Conservation (phyloP, 306 rosid species). For the Lathyrus oleraceus region DNA sequence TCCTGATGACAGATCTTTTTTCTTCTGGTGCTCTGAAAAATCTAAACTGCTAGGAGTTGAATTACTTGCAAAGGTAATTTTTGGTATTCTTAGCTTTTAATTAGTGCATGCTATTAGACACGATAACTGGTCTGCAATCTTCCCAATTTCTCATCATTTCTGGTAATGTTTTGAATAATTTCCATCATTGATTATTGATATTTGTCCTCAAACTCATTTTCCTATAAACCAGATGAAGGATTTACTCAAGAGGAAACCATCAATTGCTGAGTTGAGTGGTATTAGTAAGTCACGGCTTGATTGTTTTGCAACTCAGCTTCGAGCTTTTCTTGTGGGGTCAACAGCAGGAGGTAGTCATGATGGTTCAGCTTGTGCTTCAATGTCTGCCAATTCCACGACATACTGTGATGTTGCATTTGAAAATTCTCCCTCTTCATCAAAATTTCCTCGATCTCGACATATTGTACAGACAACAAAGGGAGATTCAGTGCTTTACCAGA, state of each 20-base stretch:
- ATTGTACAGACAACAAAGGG: slow-evolving; percentile 60
- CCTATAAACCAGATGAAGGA: slow-evolving; percentile 67
- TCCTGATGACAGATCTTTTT: slow-evolving; percentile 49
- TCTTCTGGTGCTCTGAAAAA: slow-evolving; percentile 94
- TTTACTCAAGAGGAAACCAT: slow-evolving; percentile 73
- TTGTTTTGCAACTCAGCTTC: slow-evolving; percentile 89
- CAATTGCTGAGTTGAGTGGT: slow-evolving; percentile 87
- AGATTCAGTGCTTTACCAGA: slow-evolving; percentile 64
- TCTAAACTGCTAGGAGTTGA: slow-evolving; percentile 88
- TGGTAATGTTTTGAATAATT: not conserved
- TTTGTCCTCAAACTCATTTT: slow-evolving; percentile 11
- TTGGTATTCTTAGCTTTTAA: not conserved
- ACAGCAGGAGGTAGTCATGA: slow-evolving; percentile 43
- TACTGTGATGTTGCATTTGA: slow-evolving; percentile 46
- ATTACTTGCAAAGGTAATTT: slow-evolving; percentile 71
- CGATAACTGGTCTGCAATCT: slow-evolving; percentile 1
- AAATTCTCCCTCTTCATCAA: slow-evolving; percentile 51
- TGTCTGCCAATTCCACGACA: slow-evolving; percentile 31
- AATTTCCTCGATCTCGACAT: slow-evolving; percentile 69
- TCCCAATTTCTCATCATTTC: slow-evolving; percentile 6
- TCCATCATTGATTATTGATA: not conserved
- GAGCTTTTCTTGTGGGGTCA: slow-evolving; percentile 83
- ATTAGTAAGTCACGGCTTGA: slow-evolving; percentile 84
- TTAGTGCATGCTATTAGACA: not conserved
- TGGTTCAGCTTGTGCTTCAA: slow-evolving; percentile 39